Percentiles rank a stretch among this genome's conserved stretches.
Conservation (phyloP, 495 filamentous ascomycete genomes). For the Acidomyces sp. region DNA sequence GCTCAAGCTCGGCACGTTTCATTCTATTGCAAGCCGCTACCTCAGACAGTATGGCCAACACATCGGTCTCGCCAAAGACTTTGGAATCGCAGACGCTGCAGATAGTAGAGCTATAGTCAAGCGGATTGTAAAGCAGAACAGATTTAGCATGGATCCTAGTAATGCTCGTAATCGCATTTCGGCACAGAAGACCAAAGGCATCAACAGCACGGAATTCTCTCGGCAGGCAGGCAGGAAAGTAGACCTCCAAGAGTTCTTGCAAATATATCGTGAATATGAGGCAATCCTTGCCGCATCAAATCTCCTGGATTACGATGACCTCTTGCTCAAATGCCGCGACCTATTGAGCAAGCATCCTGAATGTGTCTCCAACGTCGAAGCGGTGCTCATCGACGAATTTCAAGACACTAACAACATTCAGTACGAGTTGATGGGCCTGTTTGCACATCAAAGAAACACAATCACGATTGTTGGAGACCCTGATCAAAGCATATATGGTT, state of each 20-base stretch:
- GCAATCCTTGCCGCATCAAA: slow-evolving; percentile 58
- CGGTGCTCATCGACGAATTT: slow-evolving; percentile 93
- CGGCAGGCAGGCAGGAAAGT: slow-evolving; percentile 37
- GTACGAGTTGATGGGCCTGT: slow-evolving; percentile 86
- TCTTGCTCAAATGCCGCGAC: slow-evolving; percentile 72
- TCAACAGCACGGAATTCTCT: slow-evolving; percentile 33
- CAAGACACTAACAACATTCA: slow-evolving; percentile 95
- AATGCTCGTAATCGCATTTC: slow-evolving; percentile 66
- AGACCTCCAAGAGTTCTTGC: slow-evolving; percentile 61
- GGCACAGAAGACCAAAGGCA: slow-evolving; percentile 65
- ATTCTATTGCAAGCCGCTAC: slow-evolving; percentile 82
- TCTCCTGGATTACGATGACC: slow-evolving; percentile 89
- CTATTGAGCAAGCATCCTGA: slow-evolving; percentile 62
- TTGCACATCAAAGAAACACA: slow-evolving; percentile 55
- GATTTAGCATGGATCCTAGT: slow-evolving; percentile 52
- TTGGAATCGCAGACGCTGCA: slow-evolving; percentile 81
- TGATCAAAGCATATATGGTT: slow-evolving; percentile 97
- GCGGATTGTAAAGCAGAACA: slow-evolving; percentile 57
- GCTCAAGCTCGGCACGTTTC: slow-evolving; percentile 86
- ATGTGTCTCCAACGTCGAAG: slow-evolving; percentile 85
- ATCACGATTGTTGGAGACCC: slow-evolving; percentile 96
- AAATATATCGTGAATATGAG: slow-evolving; percentile 70
- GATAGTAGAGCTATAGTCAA: slow-evolving; percentile 68
- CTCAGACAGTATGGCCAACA: slow-evolving; percentile 72
- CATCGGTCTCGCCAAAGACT: slow-evolving; percentile 69